Base-by-base conservation (phyloP, 441 rosid species). In the Populus hybrid region DNA sequence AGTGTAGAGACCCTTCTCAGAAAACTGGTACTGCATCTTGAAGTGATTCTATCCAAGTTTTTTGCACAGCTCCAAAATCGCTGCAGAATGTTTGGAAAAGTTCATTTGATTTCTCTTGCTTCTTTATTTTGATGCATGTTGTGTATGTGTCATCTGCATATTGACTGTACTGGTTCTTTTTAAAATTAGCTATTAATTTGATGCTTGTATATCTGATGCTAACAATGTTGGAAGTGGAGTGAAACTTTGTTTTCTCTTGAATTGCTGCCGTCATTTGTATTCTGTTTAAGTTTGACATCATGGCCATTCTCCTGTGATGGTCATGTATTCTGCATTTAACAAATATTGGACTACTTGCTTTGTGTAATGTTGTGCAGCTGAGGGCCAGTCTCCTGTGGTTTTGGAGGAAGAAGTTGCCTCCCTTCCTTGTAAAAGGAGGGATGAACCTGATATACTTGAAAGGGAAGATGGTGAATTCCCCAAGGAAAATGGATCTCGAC, bases 401-500 rank as follows among this genome's bases (percentile, higher is more conserved):
- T 68, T 77, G 73, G 90, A 76, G 81, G 86, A 87, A 81, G 94
- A 85, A 73, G 83, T 85, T 71, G 88, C 82, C 75, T 81, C 89
- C 38, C 77, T 81, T 77, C 84, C 68, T 59, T 81, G 38, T 64
- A 82, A 78, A 53, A 84, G 57, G 70, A 84, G 80, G 81, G 89
- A 88, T 5, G 90, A 82, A 46, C 83, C 81, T 9, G 85, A 85
- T 76, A 70, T 85, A 26, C 84, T 79, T 70, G 86, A 70, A 75
- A 89, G 87, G 88, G 89, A 86, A 82, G 86, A 82, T 18, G 84
- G 84, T 70, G 86, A 84, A 70, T 79, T 81, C 69, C 89, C 84
- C 42, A 90, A 79, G 80, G 92, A 88, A 86, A 90, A 91, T 84
- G 93, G 98, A 72, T 86, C 83, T 30, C 86, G 67, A 50, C 82